Evolutionary conservation across 2,329 filamentous ascomycete genomes (phyloP).

Genomic region (Aspergillus ochraceus): DNA sequence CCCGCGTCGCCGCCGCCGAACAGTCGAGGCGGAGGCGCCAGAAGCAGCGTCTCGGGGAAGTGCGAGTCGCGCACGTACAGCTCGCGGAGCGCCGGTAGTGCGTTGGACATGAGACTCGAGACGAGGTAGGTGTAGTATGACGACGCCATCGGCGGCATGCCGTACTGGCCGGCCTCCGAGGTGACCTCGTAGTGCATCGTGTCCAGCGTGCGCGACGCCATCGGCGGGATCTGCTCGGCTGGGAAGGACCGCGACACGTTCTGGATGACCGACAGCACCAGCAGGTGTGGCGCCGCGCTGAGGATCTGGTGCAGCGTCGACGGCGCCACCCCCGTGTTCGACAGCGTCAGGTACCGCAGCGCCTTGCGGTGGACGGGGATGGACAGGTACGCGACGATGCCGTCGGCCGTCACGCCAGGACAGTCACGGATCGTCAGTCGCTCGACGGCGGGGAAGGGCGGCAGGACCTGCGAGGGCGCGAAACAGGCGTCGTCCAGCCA

Average conservation of each 20-base stretch:
- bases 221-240: slow-evolving; percentile 56
- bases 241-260: slow-evolving; percentile 60
- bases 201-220: slow-evolving; percentile 68
- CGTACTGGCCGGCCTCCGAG: slow-evolving; percentile 55
- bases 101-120: slow-evolving; percentile 73
- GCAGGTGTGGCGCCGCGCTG: slow-evolving; percentile 41
- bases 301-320: slow-evolving; percentile 46
- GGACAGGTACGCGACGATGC: slow-evolving; percentile 68
- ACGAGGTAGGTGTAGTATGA: slow-evolving; percentile 85
- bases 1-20: slow-evolving; percentile 45
- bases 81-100: slow-evolving; percentile 69
- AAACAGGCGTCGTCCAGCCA: slow-evolving; percentile 79
- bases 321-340: slow-evolving; percentile 65
- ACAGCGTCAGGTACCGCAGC: slow-evolving; percentile 69
- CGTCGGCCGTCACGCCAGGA: slow-evolving; percentile 69
- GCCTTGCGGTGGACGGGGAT: slow-evolving; percentile 58
- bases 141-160: slow-evolving; percentile 50
- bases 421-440: slow-evolving; percentile 71
- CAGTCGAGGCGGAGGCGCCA: slow-evolving; percentile 63
- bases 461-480: slow-evolving; percentile 62
- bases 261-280: slow-evolving; percentile 55
- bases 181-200: slow-evolving; percentile 83
- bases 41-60: slow-evolving; percentile 77
- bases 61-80: slow-evolving; percentile 83
- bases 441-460: slow-evolving; percentile 72